Base-by-base conservation (phyloP, 2,329 filamentous ascomycete species). In the Cytospora piceae region DNA sequence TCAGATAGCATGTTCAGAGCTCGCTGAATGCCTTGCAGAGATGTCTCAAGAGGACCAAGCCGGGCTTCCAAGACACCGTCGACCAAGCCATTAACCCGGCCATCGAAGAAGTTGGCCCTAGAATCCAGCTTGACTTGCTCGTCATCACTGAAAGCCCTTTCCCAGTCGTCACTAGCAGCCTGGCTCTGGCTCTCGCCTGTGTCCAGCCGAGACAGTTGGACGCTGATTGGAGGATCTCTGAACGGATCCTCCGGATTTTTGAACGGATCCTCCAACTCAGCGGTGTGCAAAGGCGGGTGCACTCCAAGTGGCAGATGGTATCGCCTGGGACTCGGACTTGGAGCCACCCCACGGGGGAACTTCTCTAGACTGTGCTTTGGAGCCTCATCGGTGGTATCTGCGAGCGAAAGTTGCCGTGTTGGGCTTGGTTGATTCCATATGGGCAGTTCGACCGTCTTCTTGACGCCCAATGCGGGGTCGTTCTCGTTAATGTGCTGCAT, bases 131-230 rank as follows among this genome's bases (percentile, higher is more conserved):
- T 97, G 59, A 88, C 86, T 66, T 96, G 92, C 72, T 96, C 92
- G 39, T 90, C 89, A 22, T 92, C 91, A 12, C 90, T 90, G 68
- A 97, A 89, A 56, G 90, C 87, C 73, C 90, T 90, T 73, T 96
- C 93, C 95, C 95, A 99, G 76, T 98, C 94, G 76, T 98, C 94
- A 74, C 94, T 97, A 67, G 88, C 85, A 29, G 90, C 88, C 20
- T 89, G 81, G 68, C 86, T 88, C 20, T 89, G 81, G 68, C 86
- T 88, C 32, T 85, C 85, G 39, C 83, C 83, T 67, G 83, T 85
- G 71, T 89, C 87, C 63, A 92, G 81, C 62, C 86, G 85, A 34
- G 83, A 81, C 1, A 81, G 83, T 55, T 80, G 81, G 24, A 80
- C 78, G 69, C 80, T 79, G 70, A 76, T 70, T 53, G 81, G 78